phyloP scores from a whole-genome alignment of 2,329 filamentous ascomycete genomes.

The Stachybotrys echinatus region DNA sequence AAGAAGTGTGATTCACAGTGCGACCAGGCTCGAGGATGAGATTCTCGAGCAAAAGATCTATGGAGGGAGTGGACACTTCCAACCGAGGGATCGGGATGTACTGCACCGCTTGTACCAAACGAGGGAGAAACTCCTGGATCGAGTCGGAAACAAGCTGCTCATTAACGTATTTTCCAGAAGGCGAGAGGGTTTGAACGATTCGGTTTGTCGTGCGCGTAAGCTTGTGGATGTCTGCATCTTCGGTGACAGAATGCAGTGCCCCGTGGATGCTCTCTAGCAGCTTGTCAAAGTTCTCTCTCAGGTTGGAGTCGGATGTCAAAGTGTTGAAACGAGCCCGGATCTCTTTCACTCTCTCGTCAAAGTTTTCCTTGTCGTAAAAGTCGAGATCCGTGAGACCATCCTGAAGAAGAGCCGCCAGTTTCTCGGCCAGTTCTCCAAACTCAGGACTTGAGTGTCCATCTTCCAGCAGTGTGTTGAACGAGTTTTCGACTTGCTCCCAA shows the following conservation, averaged over 20 bases:
- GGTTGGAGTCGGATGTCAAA: slow-evolving; percentile 59
- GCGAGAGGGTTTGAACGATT: slow-evolving; percentile 66
- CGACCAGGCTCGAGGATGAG: slow-evolving; percentile 82
- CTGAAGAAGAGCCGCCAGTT: slow-evolving; percentile 70
- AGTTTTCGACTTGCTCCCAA: slow-evolving; percentile 70
- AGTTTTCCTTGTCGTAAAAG: slow-evolving; percentile 68
- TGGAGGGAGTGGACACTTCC: slow-evolving; percentile 77
- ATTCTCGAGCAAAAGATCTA: slow-evolving; percentile 86
- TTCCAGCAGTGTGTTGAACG: slow-evolving; percentile 65
- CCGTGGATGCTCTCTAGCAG: slow-evolving; percentile 64
- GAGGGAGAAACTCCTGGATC: slow-evolving; percentile 74
- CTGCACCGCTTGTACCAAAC: slow-evolving; percentile 72
- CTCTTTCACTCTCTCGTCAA: slow-evolving; percentile 49
- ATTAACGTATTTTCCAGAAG: slow-evolving; percentile 58
- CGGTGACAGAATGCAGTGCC: slow-evolving; percentile 62
- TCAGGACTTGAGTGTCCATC: slow-evolving; percentile 74
- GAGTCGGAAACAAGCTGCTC: slow-evolving; percentile 68
- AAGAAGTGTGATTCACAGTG: slow-evolving; percentile 80
- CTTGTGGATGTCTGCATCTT: slow-evolving; percentile 68
- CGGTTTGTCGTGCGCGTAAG: slow-evolving; percentile 62
- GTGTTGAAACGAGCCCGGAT: slow-evolving; percentile 53
- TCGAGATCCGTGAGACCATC: slow-evolving; percentile 79
- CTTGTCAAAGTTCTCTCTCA: slow-evolving; percentile 68
- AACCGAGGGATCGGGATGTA: slow-evolving; percentile 85
- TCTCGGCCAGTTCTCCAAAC: slow-evolving; percentile 71